A percentile compares a stretch with the other conserved stretches of the same genome.
phyloP scores from a whole-genome alignment of 2,329 filamentous ascomycete species.

The Beauveria rudraprayagi region DNA sequence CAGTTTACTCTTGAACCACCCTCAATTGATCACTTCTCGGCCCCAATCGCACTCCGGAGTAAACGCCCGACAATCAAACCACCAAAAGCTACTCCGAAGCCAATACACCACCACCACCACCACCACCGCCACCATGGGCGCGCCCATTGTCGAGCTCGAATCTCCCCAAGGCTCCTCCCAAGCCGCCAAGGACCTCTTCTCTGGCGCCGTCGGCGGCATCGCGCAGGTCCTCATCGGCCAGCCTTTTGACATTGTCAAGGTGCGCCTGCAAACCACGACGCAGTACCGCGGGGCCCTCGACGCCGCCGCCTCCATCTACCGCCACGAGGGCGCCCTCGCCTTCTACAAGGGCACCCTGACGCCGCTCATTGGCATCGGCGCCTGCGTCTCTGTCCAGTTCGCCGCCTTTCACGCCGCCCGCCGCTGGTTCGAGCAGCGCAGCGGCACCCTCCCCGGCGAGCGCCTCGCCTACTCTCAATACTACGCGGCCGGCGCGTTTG shows the following conservation, averaged over 20 bases:
- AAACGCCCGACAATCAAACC: no score
- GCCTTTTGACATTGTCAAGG: conserved; percentile 90
- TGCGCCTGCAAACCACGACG: conserved; percentile 83
- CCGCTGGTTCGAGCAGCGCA: conserved; percentile 72
- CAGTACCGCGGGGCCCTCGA: conserved; percentile 74
- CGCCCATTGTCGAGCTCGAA: conserved; percentile 29
- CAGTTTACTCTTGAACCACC: no score
- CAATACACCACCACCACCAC: no score
- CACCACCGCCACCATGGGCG: conserved; percentile 25
- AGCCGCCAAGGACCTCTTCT: conserved; percentile 80
- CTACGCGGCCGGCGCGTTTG: conserved; percentile 84
- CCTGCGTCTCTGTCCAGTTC: conserved; percentile 97
- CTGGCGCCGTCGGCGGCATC: conserved; percentile 83
- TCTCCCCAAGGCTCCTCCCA: conserved; percentile 36
- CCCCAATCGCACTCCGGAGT: no score
- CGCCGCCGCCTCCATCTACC: conserved; percentile 76
- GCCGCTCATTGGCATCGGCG: conserved; percentile 88
- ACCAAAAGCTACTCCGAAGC: not conserved
- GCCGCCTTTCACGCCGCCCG: conserved; percentile 91
- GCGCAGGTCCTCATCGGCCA: conserved; percentile 86
- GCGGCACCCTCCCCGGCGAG: conserved; percentile 50
- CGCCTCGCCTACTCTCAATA: conserved; percentile 74
- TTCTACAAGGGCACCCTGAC: conserved; percentile 99
- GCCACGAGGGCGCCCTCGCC: conserved; percentile 76
- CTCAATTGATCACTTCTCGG: no score